Conservation (phyloP, 2,329 filamentous ascomycete genomes). For the Colletotrichum tofieldiae region DNA sequence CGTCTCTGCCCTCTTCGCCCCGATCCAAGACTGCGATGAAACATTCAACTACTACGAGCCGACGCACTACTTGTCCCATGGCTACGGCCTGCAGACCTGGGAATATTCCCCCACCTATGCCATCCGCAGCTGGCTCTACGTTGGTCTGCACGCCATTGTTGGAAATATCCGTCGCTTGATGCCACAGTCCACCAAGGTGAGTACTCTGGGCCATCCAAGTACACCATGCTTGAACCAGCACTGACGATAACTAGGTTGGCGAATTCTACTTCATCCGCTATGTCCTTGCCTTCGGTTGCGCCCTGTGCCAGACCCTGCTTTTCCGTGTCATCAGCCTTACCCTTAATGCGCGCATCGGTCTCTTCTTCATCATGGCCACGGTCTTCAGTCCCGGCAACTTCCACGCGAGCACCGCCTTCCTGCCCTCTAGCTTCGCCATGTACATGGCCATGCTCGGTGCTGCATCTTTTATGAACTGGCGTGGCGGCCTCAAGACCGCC, state of each 20-base stretch:
- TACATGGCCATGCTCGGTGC: constrained; percentile 90
- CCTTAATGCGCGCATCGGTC: constrained; percentile 85
- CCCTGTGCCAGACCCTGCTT: constrained; percentile 85
- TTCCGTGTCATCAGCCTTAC: constrained; percentile 84
- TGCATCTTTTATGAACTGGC: constrained; percentile 92
- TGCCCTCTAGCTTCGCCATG: constrained; percentile 98
- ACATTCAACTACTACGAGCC: constrained; percentile 99
- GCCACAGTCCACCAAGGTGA: constrained; percentile 73
- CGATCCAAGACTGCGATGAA: constrained; percentile 98
- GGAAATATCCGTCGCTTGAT: constrained; percentile 77
- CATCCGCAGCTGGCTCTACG: constrained; percentile 95
- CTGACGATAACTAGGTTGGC: constrained; percentile 59
- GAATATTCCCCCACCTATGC: constrained; percentile 97
- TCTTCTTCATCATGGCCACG: constrained; percentile 86
- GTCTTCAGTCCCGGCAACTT: constrained; percentile 92
- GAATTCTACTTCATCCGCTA: constrained; percentile 93
- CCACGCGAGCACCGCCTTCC: constrained; percentile 87
- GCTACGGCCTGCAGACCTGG: constrained; percentile 97
- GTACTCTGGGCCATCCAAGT: neutral
- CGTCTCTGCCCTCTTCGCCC: constrained; percentile 84
- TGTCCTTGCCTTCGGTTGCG: constrained; percentile 81
- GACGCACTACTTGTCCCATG: constrained; percentile 92
- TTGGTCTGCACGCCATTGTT: constrained; percentile 82
- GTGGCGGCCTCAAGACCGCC: constrained; percentile 82
- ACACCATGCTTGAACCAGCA: neutral